Percentiles rank a stretch among this genome's conserved stretches.
These are phyloP conservation scores for Calonectria honghensis DNA, from an alignment of 2,329 filamentous ascomycete species.

Conservation along the genomic window DNA sequence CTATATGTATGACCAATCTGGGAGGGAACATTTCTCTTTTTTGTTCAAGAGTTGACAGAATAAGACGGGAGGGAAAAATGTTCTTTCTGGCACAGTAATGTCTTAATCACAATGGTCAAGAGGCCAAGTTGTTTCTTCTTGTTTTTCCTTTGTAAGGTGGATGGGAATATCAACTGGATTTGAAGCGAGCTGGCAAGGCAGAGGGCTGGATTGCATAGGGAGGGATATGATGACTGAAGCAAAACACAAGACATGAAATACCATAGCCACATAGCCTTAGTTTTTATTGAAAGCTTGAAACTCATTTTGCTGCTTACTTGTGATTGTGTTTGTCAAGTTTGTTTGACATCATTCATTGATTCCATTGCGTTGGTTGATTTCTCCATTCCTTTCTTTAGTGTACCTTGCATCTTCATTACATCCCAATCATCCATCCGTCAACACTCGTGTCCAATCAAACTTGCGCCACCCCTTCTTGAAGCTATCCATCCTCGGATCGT, in stretches of 20 bases:
- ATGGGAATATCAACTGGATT: neutral
- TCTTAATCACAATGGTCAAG: conserved; percentile 44
- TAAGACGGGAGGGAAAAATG: neutral
- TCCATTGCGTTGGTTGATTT: no score
- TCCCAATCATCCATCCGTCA: conserved; percentile 62
- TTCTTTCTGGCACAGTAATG: conserved; percentile 46
- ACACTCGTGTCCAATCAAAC: conserved; percentile 88
- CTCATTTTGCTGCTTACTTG: neutral
- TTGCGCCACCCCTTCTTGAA: conserved; percentile 92
- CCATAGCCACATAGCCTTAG: conserved; percentile 19
- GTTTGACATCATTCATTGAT: neutral
- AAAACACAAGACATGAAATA: conserved; percentile 15
- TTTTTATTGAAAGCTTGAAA: conserved; percentile 25
- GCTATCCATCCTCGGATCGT: conserved; percentile 80
- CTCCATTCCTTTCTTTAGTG: neutral
- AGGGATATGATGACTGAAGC: conserved; percentile 13
- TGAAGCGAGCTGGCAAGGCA: neutral
- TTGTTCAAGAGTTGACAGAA: neutral
- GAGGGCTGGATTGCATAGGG: neutral
- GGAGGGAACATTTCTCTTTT: conserved; percentile 36
- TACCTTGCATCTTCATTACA: neutral
- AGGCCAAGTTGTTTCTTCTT: conserved; percentile 32
- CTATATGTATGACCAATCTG: conserved; percentile 52
- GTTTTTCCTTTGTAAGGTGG: neutral
- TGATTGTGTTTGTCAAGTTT: neutral